These are phyloP conservation scores for Colletotrichum sp. DNA, from an alignment of 2,329 filamentous ascomycete genomes.

Conservation along the genomic window DNA sequence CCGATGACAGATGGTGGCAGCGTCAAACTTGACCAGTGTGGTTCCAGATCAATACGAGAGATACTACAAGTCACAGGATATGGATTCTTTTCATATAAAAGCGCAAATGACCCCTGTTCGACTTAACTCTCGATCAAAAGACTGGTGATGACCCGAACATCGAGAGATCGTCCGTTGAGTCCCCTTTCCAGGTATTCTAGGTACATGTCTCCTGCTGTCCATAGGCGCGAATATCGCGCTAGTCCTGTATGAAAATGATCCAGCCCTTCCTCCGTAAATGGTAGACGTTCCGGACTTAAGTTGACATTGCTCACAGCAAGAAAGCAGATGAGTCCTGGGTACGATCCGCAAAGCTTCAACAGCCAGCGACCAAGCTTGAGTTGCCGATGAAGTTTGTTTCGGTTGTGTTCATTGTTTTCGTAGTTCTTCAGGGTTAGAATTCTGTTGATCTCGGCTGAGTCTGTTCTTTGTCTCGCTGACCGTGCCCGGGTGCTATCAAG, in stretches of 20 bases:
- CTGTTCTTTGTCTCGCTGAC: background rate
- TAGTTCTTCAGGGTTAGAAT: background rate
- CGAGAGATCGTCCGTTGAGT: background rate
- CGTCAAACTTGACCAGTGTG: background rate
- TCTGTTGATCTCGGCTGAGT: background rate
- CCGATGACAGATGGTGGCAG: background rate
- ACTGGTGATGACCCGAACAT: background rate
- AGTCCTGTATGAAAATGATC: background rate
- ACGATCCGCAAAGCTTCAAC: background rate
- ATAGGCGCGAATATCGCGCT: background rate
- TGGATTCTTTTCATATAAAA: background rate
- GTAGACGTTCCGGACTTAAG: background rate
- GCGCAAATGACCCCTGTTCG: background rate
- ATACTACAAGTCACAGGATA: background rate
- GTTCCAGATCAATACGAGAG: background rate
- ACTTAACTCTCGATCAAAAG: background rate
- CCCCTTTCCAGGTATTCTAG: background rate
- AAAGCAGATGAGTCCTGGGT: background rate
- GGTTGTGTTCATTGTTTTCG: background rate
- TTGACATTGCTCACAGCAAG: background rate
- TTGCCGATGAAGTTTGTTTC: background rate
- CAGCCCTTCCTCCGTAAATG: background rate
- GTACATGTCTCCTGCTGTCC: background rate
- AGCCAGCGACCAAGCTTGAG: background rate
- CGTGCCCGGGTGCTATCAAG: background rate